Evolutionary conservation across 495 filamentous ascomycete species (phyloP).

Genomic region (Apiosordaria backusii): DNA sequence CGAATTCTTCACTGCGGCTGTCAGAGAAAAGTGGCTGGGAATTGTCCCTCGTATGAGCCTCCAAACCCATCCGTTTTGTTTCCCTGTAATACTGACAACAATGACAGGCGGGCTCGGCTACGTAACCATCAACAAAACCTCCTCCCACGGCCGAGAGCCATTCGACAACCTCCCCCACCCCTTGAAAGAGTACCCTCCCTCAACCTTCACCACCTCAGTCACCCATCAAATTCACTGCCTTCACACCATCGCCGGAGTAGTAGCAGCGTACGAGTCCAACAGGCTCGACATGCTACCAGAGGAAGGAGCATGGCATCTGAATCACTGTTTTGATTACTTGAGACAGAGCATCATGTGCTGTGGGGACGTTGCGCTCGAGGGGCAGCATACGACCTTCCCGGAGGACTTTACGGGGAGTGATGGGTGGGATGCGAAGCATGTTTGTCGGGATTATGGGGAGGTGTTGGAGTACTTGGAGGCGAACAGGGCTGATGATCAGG

Average conservation of each 20-base stretch:
- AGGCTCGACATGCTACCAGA: slow-evolving; percentile 25
- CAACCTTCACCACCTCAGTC: slow-evolving; percentile 47
- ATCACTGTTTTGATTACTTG: slow-evolving; percentile 49
- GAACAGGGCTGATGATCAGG: slow-evolving; percentile 38
- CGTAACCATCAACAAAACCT: slow-evolving; percentile 36
- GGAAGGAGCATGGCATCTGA: slow-evolving; percentile 43
- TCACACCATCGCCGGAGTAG: slow-evolving; percentile 38
- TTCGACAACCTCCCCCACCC: slow-evolving; percentile 38
- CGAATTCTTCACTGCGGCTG: slow-evolving; percentile 41
- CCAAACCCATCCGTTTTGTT: neutral
- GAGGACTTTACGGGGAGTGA: slow-evolving; percentile 39
- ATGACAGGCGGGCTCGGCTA: slow-evolving; percentile 36
- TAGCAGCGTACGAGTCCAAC: slow-evolving; percentile 37
- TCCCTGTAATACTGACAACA: neutral
- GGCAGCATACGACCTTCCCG: slow-evolving; percentile 43
- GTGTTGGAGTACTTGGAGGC: slow-evolving; percentile 37
- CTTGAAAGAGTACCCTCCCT: slow-evolving; percentile 32
- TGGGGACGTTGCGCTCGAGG: slow-evolving; percentile 44
- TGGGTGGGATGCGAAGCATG: slow-evolving; percentile 48
- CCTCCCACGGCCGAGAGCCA: slow-evolving; percentile 17
- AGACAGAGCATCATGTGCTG: slow-evolving; percentile 48
- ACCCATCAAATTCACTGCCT: slow-evolving; percentile 51
- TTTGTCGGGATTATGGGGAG: slow-evolving; percentile 42
- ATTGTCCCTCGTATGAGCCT: slow-evolving; percentile 40
- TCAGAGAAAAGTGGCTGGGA: slow-evolving; percentile 38